phyloP scores from a whole-genome alignment of 2,329 filamentous ascomycete genomes.

The Fusarium sp. region DNA sequence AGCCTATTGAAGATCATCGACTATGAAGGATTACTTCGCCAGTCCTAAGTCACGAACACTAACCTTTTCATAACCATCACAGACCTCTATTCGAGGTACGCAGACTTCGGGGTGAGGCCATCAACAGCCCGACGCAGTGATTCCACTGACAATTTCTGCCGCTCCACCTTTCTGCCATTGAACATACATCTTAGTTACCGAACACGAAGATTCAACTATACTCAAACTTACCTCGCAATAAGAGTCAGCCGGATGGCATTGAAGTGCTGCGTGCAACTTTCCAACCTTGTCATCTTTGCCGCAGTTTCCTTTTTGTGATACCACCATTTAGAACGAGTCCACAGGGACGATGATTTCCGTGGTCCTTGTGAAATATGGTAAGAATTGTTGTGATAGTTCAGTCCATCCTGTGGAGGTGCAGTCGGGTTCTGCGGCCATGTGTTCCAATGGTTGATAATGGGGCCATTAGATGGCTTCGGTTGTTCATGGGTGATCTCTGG shows the following conservation, averaged over 20 bases:
- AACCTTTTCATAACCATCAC: not conserved
- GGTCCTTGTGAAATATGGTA: not conserved
- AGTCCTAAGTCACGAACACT: not conserved
- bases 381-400: not conserved
- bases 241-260: not conserved
- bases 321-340: not conserved
- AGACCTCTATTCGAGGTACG: not conserved
- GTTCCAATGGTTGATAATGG: not conserved
- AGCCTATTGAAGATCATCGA: not conserved
- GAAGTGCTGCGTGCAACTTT: not conserved
- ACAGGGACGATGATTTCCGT: not conserved
- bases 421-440: not conserved
- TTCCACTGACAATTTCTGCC: not conserved
- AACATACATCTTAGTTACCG: not conserved
- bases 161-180: not conserved
- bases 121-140: not conserved
- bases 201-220: accelerated
- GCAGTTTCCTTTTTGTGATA: not conserved
- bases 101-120: not conserved
- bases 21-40: not conserved
- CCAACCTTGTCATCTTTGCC: not conserved
- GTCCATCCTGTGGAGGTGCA: not conserved
- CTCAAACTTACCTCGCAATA: not conserved
- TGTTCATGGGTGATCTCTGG: not conserved
- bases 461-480: not conserved